phyloP scores from a whole-genome alignment of 2,329 filamentous ascomycete species.

The Claviceps fusiformis region DNA sequence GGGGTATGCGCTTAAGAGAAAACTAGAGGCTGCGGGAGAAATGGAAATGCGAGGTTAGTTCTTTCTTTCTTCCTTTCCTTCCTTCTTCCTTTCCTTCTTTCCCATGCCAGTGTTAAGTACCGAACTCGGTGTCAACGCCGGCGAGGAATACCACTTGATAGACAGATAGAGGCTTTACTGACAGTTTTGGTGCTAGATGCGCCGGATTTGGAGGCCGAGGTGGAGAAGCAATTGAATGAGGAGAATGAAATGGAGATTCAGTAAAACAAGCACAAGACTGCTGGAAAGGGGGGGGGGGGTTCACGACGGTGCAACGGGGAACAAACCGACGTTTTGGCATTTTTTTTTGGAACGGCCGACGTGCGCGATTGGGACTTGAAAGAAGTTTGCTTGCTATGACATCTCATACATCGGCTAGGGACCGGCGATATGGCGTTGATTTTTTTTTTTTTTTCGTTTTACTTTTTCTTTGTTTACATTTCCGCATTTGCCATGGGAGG shows the following conservation, averaged over 20 bases:
- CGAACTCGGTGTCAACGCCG: no score
- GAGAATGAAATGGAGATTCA: conserved; percentile 12
- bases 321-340: no score
- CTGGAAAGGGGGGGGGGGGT: no score
- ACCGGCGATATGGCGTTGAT: not conserved
- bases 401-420: not conserved
- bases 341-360: not conserved
- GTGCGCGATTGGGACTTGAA: not conserved
- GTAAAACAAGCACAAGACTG: conserved; percentile 3
- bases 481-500: not conserved
- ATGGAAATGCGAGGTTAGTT: conserved; percentile 33
- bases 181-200: conserved; percentile 9
- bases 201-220: conserved; percentile 1
- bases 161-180: not conserved
- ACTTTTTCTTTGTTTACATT: not conserved
- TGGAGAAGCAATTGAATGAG: conserved; percentile 5
- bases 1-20: conserved; percentile 37
- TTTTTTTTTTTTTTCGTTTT: not conserved
- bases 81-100: not conserved
- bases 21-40: conserved; percentile 35
- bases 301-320: no score
- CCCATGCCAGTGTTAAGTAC: not conserved
- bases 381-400: not conserved
- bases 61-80: not conserved
- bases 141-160: no score